Evolutionary conservation across 345 rosid species (phyloP).

Genomic region (Sisymbrium altissimum): DNA sequence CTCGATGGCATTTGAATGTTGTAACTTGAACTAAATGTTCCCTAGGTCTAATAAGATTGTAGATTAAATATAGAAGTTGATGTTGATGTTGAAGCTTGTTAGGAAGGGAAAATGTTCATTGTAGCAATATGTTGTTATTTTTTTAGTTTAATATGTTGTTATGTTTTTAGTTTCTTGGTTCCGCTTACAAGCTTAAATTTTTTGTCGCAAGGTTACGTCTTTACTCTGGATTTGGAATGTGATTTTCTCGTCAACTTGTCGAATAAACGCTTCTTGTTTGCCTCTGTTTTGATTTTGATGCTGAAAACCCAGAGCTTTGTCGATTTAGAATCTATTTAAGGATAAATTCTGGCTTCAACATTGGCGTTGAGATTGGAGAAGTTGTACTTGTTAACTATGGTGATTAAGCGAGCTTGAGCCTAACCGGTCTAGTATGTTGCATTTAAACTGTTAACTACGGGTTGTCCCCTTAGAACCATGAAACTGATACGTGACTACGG

Average conservation of each 20-base stretch:
- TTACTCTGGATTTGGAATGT: background rate
- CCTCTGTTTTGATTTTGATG: background rate
- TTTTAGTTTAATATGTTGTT: too few relatives aligned
- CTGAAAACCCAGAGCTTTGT: background rate
- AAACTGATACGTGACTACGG: too few relatives aligned
- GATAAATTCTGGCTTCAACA: background rate
- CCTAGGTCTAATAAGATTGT: background rate
- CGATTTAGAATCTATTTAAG: background rate
- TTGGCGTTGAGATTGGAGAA: background rate
- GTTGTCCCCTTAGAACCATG: background rate
- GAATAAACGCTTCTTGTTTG: background rate
- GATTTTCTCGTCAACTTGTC: background rate
- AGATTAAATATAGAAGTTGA: background rate
- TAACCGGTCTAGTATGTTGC: background rate
- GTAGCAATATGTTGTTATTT: background rate
- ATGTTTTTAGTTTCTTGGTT: slow-evolving; percentile 3
- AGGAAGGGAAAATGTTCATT: background rate
- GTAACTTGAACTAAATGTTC: background rate
- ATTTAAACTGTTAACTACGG: background rate
- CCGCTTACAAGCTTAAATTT: background rate
- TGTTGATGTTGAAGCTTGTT: background rate
- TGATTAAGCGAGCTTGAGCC: background rate
- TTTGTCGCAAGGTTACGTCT: background rate
- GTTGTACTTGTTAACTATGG: background rate
- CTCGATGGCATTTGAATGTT: background rate